These are phyloP conservation scores for Lunularia cruciata DNA, from an alignment of 225 moss, liverwort and hornwort species.

Conservation along the genomic window DNA sequence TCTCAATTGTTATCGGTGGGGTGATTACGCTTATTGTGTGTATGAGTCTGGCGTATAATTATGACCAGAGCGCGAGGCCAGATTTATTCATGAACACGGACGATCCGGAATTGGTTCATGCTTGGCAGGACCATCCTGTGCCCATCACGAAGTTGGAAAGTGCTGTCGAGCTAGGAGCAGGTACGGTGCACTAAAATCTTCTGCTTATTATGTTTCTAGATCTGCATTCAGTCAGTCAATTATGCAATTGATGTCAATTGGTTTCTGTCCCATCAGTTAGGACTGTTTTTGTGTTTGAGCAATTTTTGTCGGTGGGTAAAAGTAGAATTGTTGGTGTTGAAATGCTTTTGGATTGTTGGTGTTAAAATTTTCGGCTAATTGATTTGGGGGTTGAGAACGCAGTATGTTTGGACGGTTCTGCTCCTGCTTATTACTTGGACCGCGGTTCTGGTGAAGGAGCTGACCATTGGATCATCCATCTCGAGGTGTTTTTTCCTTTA, in stretches of 20 bases:
- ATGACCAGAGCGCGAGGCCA: slow-evolving; percentile 5
- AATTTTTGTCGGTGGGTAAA: too few relatives aligned
- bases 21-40: slow-evolving; percentile 13
- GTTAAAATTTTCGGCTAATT: background rate
- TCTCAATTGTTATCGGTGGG: slow-evolving; percentile 5
- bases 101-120: background rate
- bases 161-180: slow-evolving; percentile 37
- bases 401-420: slow-evolving; percentile 55
- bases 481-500: slow-evolving; percentile 17
- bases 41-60: slow-evolving; percentile 20
- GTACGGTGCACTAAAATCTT: slow-evolving; percentile 6
- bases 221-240: background rate
- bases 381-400: background rate
- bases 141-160: slow-evolving; percentile 24
- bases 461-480: slow-evolving; percentile 41
- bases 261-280: background rate
- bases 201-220: too few relatives aligned
- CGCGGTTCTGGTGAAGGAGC: slow-evolving; percentile 33
- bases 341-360: background rate
- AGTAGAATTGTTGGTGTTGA: background rate
- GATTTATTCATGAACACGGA: background rate
- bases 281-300: background rate
- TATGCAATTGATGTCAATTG: background rate
- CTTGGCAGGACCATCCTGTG: background rate
- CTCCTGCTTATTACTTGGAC: slow-evolving; percentile 42